Base-by-base conservation (phyloP, 2,329 filamentous ascomycete genomes). In the Stagonosporopsis vannaccii region DNA sequence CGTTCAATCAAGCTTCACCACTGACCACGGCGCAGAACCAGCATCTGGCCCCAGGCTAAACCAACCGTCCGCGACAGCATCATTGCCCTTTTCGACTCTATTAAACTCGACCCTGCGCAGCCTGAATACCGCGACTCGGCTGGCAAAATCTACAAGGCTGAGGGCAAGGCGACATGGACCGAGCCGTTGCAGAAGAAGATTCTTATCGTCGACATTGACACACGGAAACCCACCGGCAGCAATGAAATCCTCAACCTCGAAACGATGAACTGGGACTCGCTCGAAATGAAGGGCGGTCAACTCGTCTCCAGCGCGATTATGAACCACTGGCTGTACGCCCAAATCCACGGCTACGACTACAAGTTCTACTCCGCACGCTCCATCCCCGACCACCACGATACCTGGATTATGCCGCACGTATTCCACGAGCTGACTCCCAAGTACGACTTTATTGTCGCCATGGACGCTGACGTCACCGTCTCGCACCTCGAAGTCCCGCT, bases 381-480 rank as follows among this genome's bases (percentile, higher is more conserved):
- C 11, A 72, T 76, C 36, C 46, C 66, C n/a, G 72, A 75, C 40
- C 75, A 75, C 40, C 65, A 74, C 49, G 67, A 72, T 17, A 80
- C 78, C 7, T 82, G 80, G 80, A 73, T 77, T 43, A 78, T 79
- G 61, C 76, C 80, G 0, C 73, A 76, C 11, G 70, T 74, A 6
- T 66, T 81, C 30, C 69, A 71, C 37, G 69, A 79, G 20, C 72
- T 78, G 1, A 66, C 81, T 23, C 67, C 71, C 17, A 54, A 70
- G 0, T 78, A 82, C 66, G 68, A 77, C 4, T 75, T 80, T 8
- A 75, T 82, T 23, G 67, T 82, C 42, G 77, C 79, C 46, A 63
- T 81, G 53, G 80, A 82, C 60, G 75, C 78, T 25, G 80, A 82
- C 58, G 77, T 74, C 25, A 72, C 77, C 6, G 73, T 81, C 46